phyloP scores from a whole-genome alignment of 176 grass and related monocot species.

The Tillandsia fasciculata region DNA sequence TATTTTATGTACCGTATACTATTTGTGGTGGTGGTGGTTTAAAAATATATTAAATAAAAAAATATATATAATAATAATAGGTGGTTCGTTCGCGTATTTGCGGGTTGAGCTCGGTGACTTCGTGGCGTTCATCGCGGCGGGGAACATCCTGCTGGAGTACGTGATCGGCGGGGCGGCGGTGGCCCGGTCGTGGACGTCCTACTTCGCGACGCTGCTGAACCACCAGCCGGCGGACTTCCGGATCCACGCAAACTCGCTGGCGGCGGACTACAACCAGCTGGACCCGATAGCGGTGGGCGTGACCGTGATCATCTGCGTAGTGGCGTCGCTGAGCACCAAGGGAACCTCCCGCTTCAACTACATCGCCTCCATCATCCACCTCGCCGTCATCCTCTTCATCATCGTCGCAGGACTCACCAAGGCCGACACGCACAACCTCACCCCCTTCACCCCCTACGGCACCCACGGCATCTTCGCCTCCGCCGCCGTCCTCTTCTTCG shows the following conservation, averaged over 20 bases:
- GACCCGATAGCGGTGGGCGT: constrained; percentile 80
- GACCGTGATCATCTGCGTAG: constrained; percentile 33
- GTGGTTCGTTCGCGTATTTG: constrained; percentile 79
- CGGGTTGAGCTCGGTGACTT: constrained; percentile 88
- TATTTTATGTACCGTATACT: too few relatives aligned
- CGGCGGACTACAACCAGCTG: constrained; percentile 45
- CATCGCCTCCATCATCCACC: constrained; percentile 57
- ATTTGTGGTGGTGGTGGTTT: too few relatives aligned
- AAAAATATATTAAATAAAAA: too few relatives aligned
- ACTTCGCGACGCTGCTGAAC: constrained; percentile 75
- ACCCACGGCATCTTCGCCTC: constrained; percentile 25
- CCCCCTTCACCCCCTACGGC: constrained; percentile 24
- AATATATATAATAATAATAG: constrained; percentile 13
- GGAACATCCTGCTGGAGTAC: constrained; percentile 93
- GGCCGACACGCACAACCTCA: constrained; percentile 14
- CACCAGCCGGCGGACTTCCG: constrained; percentile 54
- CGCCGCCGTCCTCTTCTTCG: constrained; percentile 40
- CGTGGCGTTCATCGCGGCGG: constrained; percentile 74
- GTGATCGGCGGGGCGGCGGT: constrained; percentile 55
- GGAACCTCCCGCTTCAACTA: constrained; percentile 90
- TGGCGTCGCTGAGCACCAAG: constrained; percentile 64
- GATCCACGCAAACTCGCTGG: constrained; percentile 47
- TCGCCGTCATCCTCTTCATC: constrained; percentile 66
- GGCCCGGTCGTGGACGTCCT: constrained; percentile 82
- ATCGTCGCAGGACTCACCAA: constrained; percentile 38